phyloP scores from a whole-genome alignment of 2,329 filamentous ascomycete genomes.

The Microsporum ferrugineum region DNA sequence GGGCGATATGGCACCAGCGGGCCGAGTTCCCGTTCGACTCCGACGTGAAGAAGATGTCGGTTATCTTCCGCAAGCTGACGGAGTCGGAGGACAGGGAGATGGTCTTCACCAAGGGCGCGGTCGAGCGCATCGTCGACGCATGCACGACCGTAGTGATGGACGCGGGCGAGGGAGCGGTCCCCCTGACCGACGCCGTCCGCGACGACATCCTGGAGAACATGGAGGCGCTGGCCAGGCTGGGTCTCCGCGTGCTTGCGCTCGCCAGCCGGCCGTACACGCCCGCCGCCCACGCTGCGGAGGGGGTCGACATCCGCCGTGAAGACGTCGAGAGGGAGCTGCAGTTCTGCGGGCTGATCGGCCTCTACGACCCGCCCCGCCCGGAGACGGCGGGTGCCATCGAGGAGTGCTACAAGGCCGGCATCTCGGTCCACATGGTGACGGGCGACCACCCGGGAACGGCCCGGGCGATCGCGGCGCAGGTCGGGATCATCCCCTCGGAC shows the following conservation, averaged over 20 bases:
- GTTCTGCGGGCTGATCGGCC: constrained; percentile 70
- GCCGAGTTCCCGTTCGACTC: constrained; percentile 66
- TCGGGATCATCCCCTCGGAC: constrained; percentile 61
- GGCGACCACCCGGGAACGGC: constrained; percentile 72
- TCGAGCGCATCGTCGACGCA: constrained; percentile 55
- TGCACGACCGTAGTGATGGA: constrained; percentile 45
- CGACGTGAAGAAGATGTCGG: constrained; percentile 64
- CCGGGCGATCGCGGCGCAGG: constrained; percentile 64
- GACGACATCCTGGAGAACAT: constrained; percentile 54
- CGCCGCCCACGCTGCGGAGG: constrained; percentile 22
- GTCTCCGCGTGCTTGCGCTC: constrained; percentile 57
- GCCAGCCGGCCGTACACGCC: constrained; percentile 39
- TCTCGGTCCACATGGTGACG: constrained; percentile 73
- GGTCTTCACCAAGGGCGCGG: constrained; percentile 34
- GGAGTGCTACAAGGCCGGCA: constrained; percentile 60
- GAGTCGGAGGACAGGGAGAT: constrained; percentile 20
- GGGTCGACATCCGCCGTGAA: constrained; percentile 42
- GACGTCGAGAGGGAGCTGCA: constrained; percentile 56
- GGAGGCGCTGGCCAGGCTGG: constrained; percentile 54
- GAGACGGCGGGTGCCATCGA: constrained; percentile 64
- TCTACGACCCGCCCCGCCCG: constrained; percentile 74
- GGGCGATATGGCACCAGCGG: constrained; percentile 45
- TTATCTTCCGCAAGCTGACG: constrained; percentile 43
- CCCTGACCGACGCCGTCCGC: constrained; percentile 44
- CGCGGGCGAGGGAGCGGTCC: constrained; percentile 29